phyloP scores from a whole-genome alignment of 78 protist genomes.

The slime mould (Dictyostelium discoideum) region dicty_2.7 NC_007088.5:2388501-2389000 shows the following conservation, averaged over 20 bases:
- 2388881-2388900: not conserved
- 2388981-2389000: not conserved
- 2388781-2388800: not conserved
- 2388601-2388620: not conserved
- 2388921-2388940: not conserved
- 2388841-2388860: not conserved
- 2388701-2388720: not conserved
- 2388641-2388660: not conserved
- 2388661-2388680: not conserved
- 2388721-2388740: constrained; percentile 42
- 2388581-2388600: no score
- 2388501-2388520: not conserved
- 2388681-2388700: constrained; percentile 58
- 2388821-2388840: constrained; percentile 22
- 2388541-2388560: not conserved
- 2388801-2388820: constrained; percentile 34
- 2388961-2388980: not conserved
- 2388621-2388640: not conserved
- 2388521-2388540: not conserved
- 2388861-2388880: not conserved
- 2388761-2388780: not conserved
- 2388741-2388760: constrained; percentile 72
- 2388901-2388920: not conserved
- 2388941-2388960: not conserved
- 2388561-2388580: not conserved